phyloP scores from a whole-genome alignment of 176 grass and related monocot genomes.

The Poa annua region DNA sequence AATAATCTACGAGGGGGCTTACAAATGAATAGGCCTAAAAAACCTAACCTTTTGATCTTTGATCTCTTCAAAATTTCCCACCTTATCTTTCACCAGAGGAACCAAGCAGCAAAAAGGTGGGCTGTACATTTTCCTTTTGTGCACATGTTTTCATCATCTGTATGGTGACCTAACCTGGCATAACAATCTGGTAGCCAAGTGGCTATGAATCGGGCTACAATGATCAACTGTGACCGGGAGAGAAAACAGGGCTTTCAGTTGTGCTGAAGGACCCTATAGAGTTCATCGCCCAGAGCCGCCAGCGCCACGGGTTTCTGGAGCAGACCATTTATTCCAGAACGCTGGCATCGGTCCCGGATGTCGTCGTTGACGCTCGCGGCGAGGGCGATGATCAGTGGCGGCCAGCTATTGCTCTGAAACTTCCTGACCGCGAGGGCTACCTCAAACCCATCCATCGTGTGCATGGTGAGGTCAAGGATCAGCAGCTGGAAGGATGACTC shows the following conservation, averaged over 20 bases:
- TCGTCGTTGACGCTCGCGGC: constrained; percentile 54
- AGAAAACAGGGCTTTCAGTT: constrained; percentile 53
- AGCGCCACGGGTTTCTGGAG: constrained; percentile 82
- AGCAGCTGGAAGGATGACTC: constrained; percentile 63
- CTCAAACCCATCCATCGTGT: constrained; percentile 68
- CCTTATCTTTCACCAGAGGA: constrained; percentile 30
- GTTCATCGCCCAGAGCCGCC: constrained; percentile 70
- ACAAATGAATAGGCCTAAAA: constrained; percentile 40
- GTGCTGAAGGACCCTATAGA: constrained; percentile 89
- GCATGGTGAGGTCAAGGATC: constrained; percentile 70
- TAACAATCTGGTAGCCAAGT: constrained; percentile 26
- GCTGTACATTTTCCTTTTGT: constrained; percentile 50
- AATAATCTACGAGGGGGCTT: constrained; percentile 34
- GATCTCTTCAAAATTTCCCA: constrained; percentile 44
- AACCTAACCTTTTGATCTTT: constrained; percentile 41
- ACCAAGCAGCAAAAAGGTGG: constrained; percentile 35
- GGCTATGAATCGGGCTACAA: constrained; percentile 14
- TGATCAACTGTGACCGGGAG: background rate
- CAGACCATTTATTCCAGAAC: constrained; percentile 76
- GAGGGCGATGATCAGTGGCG: constrained; percentile 62
- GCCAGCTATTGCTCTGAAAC: constrained; percentile 60
- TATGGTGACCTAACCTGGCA: constrained; percentile 51
- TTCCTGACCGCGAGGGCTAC: constrained; percentile 57
- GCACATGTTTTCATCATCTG: constrained; percentile 41
- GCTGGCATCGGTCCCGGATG: constrained; percentile 63